Evolutionary conservation across 2,329 filamentous ascomycete species (phyloP), one percentile per base, ranked within the genome.

Genomic region (Clathrospora elynae): DNA sequence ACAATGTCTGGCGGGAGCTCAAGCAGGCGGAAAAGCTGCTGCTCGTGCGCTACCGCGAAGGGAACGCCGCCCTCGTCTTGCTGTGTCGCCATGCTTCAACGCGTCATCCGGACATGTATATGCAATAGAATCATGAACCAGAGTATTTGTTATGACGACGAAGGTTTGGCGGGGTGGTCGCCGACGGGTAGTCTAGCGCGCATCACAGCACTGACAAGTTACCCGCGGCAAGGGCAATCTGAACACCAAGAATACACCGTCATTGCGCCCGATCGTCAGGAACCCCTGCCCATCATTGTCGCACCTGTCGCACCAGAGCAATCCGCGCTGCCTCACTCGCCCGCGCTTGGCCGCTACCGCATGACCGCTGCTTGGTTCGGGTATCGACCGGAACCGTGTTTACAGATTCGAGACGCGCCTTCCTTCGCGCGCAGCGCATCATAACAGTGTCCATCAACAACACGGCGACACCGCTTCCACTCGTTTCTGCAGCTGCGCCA

Each of bases 1-100:
- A 82, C 73, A 23, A 86, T 58, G 22, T 82, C 79, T 2, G 79
- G 68, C 9, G 83, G 77, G 12, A 86, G 73, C 67, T 86, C 83
- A 13, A 86, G 73, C 20, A 86, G 71, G 25, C 79, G 76, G 61
- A 84, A 79, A 14, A 73, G 73, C 54, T 81, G 74, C 52, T 81
- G 75, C 9, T 70, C 53, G 33, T 72, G 65, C 35, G 70, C 61
- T 19, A 78, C 57, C 35, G 69, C 65, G 51, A 80, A 70, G 16
- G 71, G 66, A 40, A 77, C 67, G 36, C 69, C 71, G 41, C 57
- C 57, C 29, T 64, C 56, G 25, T 69, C 53, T 48, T 75, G 64
- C 53, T 67, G 75, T 12, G 73, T 72, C 10, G 74, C 69, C 75
- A 78, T 53, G 35, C 16, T 35, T 5, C 13, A 12, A 26, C 6